Conservation (phyloP, 441 rosid genomes). For the Flueggea neowawraea region DNA sequence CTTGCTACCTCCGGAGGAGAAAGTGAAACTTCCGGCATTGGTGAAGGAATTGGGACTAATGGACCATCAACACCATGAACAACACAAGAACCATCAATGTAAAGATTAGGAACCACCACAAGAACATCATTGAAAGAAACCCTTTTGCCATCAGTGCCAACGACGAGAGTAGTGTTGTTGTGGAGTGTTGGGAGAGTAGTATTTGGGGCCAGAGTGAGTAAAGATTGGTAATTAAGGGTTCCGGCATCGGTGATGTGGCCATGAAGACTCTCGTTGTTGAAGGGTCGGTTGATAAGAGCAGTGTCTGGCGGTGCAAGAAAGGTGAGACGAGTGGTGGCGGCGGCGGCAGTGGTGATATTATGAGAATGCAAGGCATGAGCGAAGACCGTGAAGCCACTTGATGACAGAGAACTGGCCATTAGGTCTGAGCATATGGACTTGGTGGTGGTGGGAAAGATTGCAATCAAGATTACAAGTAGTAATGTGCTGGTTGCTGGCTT, state of each 20-base stretch:
- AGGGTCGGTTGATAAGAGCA: slow-evolving; percentile 11
- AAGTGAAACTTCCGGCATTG: not conserved
- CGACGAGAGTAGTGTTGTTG: slow-evolving; percentile 10
- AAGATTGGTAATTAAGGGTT: slow-evolving; percentile 14
- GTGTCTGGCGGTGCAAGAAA: slow-evolving; percentile 17
- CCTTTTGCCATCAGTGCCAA: slow-evolving; percentile 10
- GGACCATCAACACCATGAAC: slow-evolving; percentile 24
- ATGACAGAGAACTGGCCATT: slow-evolving; percentile 15
- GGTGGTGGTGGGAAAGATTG: not conserved
- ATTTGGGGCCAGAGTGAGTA: slow-evolving; percentile 13
- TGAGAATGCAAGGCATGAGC: slow-evolving; percentile 14
- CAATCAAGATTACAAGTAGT: slow-evolving; percentile 8
- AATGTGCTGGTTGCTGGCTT: not conserved
- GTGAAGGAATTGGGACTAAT: slow-evolving; percentile 6
- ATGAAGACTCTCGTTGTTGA: slow-evolving; percentile 2
- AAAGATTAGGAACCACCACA: slow-evolving; percentile 20
- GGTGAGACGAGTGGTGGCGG: slow-evolving; percentile 5
- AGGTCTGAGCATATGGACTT: slow-evolving; percentile 15
- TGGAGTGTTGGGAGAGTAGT: slow-evolving; percentile 20
- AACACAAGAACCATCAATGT: slow-evolving; percentile 14
- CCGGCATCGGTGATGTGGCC: slow-evolving; percentile 11
- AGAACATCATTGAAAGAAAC: slow-evolving; percentile 18
- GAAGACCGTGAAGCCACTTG: slow-evolving; percentile 21
- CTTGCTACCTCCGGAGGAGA: slow-evolving; percentile 1
- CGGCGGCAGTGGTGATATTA: slow-evolving; percentile 5